Percentiles rank a stretch among this genome's conserved stretches.
Evolutionary conservation across 2,329 filamentous ascomycete species (phyloP).

Genomic region (Apiospora phragmitis): DNA sequence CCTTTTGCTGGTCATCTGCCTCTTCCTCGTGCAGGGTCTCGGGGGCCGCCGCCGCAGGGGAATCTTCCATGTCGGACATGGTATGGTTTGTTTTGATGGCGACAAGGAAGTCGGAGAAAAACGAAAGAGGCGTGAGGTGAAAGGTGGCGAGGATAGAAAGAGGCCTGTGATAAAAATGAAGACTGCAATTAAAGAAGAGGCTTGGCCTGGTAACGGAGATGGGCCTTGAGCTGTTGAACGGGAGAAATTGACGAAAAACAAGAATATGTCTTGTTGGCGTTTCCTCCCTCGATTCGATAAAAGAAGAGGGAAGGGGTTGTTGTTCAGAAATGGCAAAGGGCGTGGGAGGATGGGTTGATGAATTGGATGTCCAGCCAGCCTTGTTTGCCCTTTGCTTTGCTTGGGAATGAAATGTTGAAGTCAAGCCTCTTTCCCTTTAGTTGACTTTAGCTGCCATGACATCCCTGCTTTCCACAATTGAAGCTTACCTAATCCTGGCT

Average conservation of each 20-base stretch:
- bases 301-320: not conserved
- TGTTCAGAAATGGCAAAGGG: not conserved
- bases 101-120: not conserved
- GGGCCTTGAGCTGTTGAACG: not conserved
- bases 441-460: not conserved
- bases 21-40: slow-evolving; percentile 29
- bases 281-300: not conserved
- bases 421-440: not conserved
- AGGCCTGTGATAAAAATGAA: not conserved
- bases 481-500: not conserved
- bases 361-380: not conserved
- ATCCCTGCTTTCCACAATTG: not conserved
- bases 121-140: not conserved
- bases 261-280: not conserved
- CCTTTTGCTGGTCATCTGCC: slow-evolving; percentile 29
- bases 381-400: not conserved
- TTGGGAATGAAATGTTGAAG: not conserved
- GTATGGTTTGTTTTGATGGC: slow-evolving; percentile 8
- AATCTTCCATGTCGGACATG: slow-evolving; percentile 48
- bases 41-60: slow-evolving; percentile 39
- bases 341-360: not conserved
- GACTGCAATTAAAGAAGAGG: not conserved
- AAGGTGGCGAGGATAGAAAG: not conserved
- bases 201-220: not conserved
- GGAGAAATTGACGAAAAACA: not conserved